These are phyloP conservation scores for Venustampulla echinocandica DNA, from an alignment of 495 filamentous ascomycete genomes.

Conservation along the genomic window DNA sequence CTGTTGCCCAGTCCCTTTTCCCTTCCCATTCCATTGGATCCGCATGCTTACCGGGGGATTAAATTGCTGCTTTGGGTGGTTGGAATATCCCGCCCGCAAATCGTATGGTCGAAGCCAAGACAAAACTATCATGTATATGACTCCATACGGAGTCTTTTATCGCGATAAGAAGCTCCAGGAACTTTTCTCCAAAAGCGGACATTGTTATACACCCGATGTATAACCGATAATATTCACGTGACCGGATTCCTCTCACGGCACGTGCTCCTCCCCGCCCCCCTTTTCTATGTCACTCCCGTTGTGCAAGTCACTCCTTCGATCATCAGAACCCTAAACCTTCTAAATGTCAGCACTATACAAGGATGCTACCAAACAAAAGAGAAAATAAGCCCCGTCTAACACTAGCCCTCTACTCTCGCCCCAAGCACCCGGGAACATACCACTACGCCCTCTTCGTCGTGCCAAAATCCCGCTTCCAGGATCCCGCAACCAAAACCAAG, in stretches of 20 bases:
- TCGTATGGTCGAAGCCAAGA: neutral
- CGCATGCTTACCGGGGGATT: slow-evolving; percentile 7
- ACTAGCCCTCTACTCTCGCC: neutral
- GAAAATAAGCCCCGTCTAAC: neutral
- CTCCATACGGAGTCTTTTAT: neutral
- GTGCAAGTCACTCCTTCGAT: too few species aligned
- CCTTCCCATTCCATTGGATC: neutral
- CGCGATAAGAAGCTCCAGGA: neutral
- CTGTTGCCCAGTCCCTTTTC: neutral
- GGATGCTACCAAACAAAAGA: too few species aligned
- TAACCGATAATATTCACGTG: too few species aligned
- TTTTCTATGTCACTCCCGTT: too few species aligned
- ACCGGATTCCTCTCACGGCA: too few species aligned
- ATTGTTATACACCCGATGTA: too few species aligned
- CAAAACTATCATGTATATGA: neutral
- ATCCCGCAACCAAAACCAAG: neutral
- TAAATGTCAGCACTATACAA: too few species aligned
- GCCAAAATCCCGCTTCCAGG: neutral
- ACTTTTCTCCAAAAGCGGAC: too few species aligned
- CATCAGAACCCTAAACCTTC: neutral
- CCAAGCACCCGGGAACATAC: neutral
- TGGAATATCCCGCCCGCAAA: neutral
- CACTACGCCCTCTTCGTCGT: neutral
- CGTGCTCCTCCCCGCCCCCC: too few species aligned
- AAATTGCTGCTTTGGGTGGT: slow-evolving; percentile 12